Percentiles rank a stretch among this genome's conserved stretches.
These are phyloP conservation scores for Heliophila coronopifolia DNA, from an alignment of 441 rosid species.

Conservation along the genomic window DNA sequence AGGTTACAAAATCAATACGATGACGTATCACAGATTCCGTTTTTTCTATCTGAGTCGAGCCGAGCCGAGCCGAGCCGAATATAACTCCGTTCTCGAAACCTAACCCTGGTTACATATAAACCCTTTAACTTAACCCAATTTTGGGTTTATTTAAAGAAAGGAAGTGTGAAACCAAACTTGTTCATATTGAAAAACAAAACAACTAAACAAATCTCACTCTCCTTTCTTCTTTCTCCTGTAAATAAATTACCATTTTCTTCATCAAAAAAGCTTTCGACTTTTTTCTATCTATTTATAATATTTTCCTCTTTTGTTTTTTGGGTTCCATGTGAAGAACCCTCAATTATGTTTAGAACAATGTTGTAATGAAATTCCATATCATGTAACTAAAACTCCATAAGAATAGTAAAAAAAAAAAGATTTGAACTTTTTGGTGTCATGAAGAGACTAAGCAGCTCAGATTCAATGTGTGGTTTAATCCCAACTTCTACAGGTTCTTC, in stretches of 20 bases:
- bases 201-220: too few relatives aligned
- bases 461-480: conserved; percentile 71
- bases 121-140: conserved; percentile 38
- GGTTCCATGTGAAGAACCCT: conserved; percentile 34
- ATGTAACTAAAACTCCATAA: conserved; percentile 20
- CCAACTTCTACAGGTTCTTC: conserved; percentile 53
- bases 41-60: background rate
- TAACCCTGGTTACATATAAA: conserved; percentile 73
- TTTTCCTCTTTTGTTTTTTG: conserved; percentile 23
- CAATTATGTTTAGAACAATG: conserved; percentile 14
- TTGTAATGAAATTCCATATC: conserved; percentile 23
- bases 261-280: background rate
- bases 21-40: conserved; percentile 14
- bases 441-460: conserved; percentile 75
- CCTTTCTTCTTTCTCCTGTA: background rate
- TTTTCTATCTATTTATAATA: background rate
- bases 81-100: conserved; percentile 21
- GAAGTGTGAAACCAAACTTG: conserved; percentile 28
- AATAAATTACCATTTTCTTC: background rate
- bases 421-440: conserved; percentile 29
- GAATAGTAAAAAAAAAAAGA: background rate
- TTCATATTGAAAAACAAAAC: conserved; percentile 19
- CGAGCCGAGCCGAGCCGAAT: conserved; percentile 5
- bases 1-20: too few relatives aligned
- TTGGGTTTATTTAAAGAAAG: conserved; percentile 65